Base-by-base conservation (phyloP, 345 rosid genomes). In the Gossypium bickii region DNA sequence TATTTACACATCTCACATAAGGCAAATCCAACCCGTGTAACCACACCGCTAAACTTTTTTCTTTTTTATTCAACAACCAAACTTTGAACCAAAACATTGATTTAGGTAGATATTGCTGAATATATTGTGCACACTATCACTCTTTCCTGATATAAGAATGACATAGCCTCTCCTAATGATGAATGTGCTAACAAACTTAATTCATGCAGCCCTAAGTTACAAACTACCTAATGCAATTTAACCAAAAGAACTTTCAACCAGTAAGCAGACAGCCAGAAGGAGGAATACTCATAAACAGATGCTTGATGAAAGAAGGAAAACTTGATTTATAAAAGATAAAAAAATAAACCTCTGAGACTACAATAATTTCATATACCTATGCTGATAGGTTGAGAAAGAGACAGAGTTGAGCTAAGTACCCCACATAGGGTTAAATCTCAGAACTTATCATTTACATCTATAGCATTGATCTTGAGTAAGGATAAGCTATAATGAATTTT, bases 31-130 rank as follows among this genome's bases (percentile, higher is more conserved):
- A 15, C 29, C 29, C 34, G 3, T 34, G 29, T 17, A 22, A 51
- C 10, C 61, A 66, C 41, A 53, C 58, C 57, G 51, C 15, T 79
- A 75, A 62, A 12, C 13, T 64, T 65, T 65, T 13, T 15, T 7
- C 4, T 64, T 22, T 66, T 67, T 48, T 48, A n/a, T 43, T 51
- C 53, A 78, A 13, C 22, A 47, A 70, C 48, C 34, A 77, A 57
- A 68, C 45, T 60, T 41, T 45, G 73, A 65, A 69, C 51, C 16
- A 16, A 24, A 69, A 51, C 44, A 17, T 15, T 27, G 22, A 69
- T 17, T 25, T 69, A 49, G 29, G 44, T 17, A 51, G 45, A 51
- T 49, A 27, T 69, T 16, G 44, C 22, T 17, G 43, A 27, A 9
- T n/a, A 64, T 64, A 34, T 49, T 16, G 12, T 49, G 12, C 16